Percentiles rank a stretch among this genome's conserved stretches.
Conservation (phyloP, 148 eudicot genomes). For the Rhododendron molle region DNA sequence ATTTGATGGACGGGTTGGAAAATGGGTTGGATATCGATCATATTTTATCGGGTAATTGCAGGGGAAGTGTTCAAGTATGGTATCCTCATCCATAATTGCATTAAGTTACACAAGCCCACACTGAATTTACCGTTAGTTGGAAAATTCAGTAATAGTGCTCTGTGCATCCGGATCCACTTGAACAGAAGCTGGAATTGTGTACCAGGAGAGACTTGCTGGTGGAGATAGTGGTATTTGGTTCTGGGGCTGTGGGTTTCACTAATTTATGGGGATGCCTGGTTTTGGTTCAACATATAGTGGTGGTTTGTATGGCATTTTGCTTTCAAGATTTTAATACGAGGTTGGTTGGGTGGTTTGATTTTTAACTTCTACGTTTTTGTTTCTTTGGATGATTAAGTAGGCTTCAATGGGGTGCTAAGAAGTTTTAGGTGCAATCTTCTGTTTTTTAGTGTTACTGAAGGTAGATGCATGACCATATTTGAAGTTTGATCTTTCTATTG, state of each 20-base stretch:
- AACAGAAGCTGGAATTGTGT: background rate
- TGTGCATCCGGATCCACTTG: background rate
- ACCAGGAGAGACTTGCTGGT: background rate
- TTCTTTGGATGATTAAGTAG: constrained; percentile 9
- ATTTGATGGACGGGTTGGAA: background rate
- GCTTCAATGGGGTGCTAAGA: background rate
- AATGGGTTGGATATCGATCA: background rate
- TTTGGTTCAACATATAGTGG: background rate
- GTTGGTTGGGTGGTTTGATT: background rate
- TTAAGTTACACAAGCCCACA: background rate
- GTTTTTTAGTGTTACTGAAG: background rate
- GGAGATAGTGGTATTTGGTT: background rate
- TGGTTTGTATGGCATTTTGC: background rate
- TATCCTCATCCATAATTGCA: background rate
- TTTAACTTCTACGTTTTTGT: background rate
- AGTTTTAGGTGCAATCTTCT: background rate
- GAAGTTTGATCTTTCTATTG: background rate
- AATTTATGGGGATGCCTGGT: background rate
- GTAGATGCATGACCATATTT: background rate
- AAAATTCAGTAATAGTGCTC: background rate
- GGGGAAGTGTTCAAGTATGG: background rate
- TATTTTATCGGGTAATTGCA: background rate
- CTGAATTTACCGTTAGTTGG: background rate
- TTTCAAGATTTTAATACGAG: constrained; percentile 1
- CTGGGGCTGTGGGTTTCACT: background rate